Conservation (phyloP, 1,139 yeast genomes). For the Protomyces arabidopsidicola region DNA sequence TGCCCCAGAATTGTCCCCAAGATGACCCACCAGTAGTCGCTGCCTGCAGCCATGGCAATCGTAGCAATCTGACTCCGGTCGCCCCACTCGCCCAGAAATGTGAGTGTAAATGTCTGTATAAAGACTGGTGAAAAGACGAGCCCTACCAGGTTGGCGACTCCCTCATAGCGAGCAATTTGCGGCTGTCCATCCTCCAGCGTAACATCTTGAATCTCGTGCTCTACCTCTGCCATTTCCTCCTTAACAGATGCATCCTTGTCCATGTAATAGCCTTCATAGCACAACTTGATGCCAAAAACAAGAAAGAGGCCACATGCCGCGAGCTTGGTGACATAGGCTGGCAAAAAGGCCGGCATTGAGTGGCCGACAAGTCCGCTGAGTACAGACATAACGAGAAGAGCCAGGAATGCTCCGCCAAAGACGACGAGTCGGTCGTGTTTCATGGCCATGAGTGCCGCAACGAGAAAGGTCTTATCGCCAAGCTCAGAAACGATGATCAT, state of each 20-base stretch:
- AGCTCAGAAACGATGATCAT: conserved; percentile 93
- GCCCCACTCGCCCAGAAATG: conserved; percentile 98
- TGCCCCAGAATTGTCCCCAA: conserved; percentile 90
- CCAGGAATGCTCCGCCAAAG: conserved; percentile 80
- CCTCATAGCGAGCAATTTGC: conserved; percentile 35
- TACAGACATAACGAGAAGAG: conserved; percentile 84
- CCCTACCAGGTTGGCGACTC: conserved; percentile 52
- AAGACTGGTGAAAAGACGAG: conserved; percentile 78
- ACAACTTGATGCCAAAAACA: conserved; percentile 72
- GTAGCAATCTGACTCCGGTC: conserved; percentile 97
- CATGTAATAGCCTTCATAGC: conserved; percentile 79
- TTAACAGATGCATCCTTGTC: conserved; percentile 84
- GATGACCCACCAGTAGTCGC: conserved; percentile 84
- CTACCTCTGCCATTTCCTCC: conserved; percentile 87
- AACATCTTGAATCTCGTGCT: conserved; percentile 71
- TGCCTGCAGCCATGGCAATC: conserved; percentile 97
- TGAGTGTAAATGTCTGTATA: conserved; percentile 94
- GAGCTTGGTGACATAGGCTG: conserved; percentile 73
- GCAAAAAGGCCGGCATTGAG: conserved; percentile 75
- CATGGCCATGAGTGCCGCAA: conserved; percentile 98
- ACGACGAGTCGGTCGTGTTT: conserved; percentile 76
- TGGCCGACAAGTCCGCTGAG: conserved; percentile 89
- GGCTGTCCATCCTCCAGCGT: conserved; percentile 43
- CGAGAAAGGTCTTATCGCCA: conserved; percentile 93
- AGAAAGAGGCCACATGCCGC: conserved; percentile 76